Conservation (phyloP, 148 eudicot species). For the Cornus florida region DNA sequence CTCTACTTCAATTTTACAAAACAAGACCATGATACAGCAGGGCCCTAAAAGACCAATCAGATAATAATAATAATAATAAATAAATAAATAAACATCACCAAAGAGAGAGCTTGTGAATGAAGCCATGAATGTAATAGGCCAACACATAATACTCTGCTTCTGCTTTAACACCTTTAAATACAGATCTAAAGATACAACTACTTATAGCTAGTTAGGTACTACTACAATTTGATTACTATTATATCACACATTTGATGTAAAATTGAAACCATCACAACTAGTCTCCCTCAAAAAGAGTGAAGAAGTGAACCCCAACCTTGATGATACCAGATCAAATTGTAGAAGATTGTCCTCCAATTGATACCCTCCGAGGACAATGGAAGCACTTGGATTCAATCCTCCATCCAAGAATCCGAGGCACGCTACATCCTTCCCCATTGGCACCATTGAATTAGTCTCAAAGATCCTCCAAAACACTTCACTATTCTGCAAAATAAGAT, state of each 20-base stretch:
- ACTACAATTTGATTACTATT: background rate
- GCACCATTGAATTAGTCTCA: slow-evolving; percentile 24
- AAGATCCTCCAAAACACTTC: slow-evolving; percentile 25
- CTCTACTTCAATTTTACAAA: no score
- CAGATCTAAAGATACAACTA: background rate
- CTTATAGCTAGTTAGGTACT: no score
- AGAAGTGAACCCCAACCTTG: slow-evolving; percentile 21
- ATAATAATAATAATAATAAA: no score
- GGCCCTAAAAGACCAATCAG: no score
- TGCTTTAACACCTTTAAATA: background rate
- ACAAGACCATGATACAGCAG: no score
- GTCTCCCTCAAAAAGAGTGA: slow-evolving; percentile 18
- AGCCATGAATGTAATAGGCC: background rate
- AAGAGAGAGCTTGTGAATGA: no score
- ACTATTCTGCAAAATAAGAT: slow-evolving; percentile 14
- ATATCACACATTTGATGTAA: background rate
- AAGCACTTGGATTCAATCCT: background rate
- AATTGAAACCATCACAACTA: slow-evolving; percentile 23
- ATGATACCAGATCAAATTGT: slow-evolving; percentile 23
- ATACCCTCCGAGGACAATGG: slow-evolving; percentile 17
- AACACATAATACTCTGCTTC: background rate
- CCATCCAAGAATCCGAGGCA: slow-evolving; percentile 25
- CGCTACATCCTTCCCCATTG: background rate
- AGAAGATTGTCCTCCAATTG: slow-evolving; percentile 27
- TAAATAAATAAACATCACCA: no score